Evolutionary conservation across 306 rosid genomes (phyloP).

Genomic region (Dryas octopetala): DNA sequence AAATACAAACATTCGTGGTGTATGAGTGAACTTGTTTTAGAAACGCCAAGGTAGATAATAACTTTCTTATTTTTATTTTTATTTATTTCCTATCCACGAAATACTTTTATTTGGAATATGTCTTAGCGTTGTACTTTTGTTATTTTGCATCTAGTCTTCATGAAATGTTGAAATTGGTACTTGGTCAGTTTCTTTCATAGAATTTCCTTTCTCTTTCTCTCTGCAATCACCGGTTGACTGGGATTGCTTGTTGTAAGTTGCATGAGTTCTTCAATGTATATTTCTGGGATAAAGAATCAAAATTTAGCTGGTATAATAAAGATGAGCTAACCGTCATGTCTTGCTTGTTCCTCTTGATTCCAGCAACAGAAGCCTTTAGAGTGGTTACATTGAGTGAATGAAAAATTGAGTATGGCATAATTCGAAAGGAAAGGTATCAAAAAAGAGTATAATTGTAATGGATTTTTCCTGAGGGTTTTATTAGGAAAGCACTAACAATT

Average conservation of each 20-base stretch:
- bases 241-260: constrained; percentile 13
- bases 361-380: neutral
- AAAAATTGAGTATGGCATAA: neutral
- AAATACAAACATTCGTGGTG: neutral
- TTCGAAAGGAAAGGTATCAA: neutral
- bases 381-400: neutral
- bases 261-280: constrained; percentile 6
- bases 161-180: neutral
- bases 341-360: neutral
- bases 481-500: neutral
- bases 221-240: neutral
- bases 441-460: constrained; percentile 1
- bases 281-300: neutral
- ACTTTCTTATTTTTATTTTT: neutral
- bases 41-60: neutral
- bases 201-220: neutral
- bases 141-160: neutral
- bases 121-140: neutral
- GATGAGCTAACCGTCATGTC: neutral
- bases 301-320: neutral
- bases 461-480: neutral
- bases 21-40: neutral
- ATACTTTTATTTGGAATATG: neutral
- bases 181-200: constrained; percentile 2
- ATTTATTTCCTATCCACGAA: neutral